These are phyloP conservation scores for Alternaria postmessia DNA, from an alignment of 2,329 filamentous ascomycete species.

Conservation along the genomic window DNA sequence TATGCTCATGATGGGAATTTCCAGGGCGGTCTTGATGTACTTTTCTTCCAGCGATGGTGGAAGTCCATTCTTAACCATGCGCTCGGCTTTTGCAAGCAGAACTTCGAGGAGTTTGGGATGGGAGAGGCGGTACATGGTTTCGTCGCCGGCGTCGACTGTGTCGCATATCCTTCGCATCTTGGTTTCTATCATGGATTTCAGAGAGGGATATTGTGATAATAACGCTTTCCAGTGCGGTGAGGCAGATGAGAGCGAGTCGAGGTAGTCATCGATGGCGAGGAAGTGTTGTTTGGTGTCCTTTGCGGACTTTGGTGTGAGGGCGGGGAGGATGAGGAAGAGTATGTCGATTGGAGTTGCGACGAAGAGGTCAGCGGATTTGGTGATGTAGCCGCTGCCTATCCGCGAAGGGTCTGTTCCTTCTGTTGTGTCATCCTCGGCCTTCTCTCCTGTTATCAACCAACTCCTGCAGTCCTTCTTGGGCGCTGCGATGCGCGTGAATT, in stretches of 20 bases:
- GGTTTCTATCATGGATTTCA: conserved; percentile 62
- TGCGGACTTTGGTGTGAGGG: conserved; percentile 62
- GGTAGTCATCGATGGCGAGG: conserved; percentile 73
- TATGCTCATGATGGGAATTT: conserved; percentile 76
- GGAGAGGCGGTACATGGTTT: conserved; percentile 83
- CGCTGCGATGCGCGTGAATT: conserved; percentile 66
- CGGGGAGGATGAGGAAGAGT: conserved; percentile 82
- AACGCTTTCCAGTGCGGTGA: conserved; percentile 68
- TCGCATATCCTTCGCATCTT: conserved; percentile 80
- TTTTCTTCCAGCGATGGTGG: conserved; percentile 85
- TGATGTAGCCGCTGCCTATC: conserved; percentile 61
- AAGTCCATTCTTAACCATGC: conserved; percentile 70
- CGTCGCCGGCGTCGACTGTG: conserved; percentile 80
- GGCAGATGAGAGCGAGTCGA: conserved; percentile 67
- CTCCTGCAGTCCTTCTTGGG: conserved; percentile 62
- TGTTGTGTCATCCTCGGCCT: conserved; percentile 9
- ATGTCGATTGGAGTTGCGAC: conserved; percentile 85
- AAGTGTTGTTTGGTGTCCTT: conserved; percentile 69
- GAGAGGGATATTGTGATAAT: conserved; percentile 53
- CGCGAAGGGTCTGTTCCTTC: conserved; percentile 9
- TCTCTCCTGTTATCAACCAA: conserved; percentile 58
- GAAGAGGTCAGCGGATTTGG: conserved; percentile 76
- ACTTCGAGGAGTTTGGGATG: conserved; percentile 72
- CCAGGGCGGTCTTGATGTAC: conserved; percentile 78
- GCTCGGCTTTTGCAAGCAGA: conserved; percentile 74